Evolutionary conservation across 306 rosid species (phyloP).

Genomic region (Aeschynomene evenia): DNA sequence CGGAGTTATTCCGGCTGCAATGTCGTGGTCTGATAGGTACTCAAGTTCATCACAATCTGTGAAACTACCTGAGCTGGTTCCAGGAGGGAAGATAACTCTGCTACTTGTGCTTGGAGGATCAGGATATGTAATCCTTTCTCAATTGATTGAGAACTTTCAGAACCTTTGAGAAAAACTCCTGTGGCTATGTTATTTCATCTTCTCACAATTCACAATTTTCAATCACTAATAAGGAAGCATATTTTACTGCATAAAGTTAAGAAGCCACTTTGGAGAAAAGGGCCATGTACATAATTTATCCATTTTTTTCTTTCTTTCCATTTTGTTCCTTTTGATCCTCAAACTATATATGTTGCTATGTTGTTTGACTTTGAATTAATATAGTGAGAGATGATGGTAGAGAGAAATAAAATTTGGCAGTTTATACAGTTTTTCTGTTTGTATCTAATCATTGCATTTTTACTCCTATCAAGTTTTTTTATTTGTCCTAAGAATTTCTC

Average conservation of each 20-base stretch:
- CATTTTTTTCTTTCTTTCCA: slow-evolving; percentile 10
- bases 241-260: slow-evolving; percentile 1
- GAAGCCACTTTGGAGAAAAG: background rate
- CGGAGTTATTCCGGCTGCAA: slow-evolving; percentile 75
- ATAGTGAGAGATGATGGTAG: no score
- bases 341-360: background rate
- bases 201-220: background rate
- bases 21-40: slow-evolving; percentile 83
- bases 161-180: slow-evolving; percentile 33
- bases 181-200: slow-evolving; percentile 5
- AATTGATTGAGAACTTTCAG: slow-evolving; percentile 55
- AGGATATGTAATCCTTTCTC: slow-evolving; percentile 58
- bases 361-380: background rate
- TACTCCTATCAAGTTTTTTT: background rate
- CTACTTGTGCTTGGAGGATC: slow-evolving; percentile 64
- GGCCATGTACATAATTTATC: background rate
- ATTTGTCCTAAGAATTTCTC: no score
- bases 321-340: slow-evolving; percentile 1
- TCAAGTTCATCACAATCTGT: slow-evolving; percentile 37
- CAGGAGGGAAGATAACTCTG: slow-evolving; percentile 78
- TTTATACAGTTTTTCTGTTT: background rate
- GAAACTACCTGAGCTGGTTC: slow-evolving; percentile 65
- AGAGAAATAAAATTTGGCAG: background rate
- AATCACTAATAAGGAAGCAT: background rate
- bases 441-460: background rate